phyloP scores from a whole-genome alignment of 495 filamentous ascomycete genomes.

The Penicillium cataractarum region DNA sequence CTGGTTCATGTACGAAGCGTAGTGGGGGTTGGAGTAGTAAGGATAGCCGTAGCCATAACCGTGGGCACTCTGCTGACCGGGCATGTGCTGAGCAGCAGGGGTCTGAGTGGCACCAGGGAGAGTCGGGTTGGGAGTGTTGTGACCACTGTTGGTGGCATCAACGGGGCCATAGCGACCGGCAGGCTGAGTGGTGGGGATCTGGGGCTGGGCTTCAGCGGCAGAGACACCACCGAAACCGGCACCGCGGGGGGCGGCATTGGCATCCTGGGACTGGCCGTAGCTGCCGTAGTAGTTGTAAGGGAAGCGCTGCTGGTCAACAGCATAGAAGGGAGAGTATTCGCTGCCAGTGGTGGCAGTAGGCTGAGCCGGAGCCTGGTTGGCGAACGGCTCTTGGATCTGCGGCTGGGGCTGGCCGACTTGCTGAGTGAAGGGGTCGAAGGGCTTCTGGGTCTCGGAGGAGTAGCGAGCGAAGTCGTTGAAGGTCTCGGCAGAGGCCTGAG shows the following conservation, averaged over 20 bases:
- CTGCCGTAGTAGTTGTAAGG: constrained; percentile 79
- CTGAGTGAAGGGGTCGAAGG: constrained; percentile 85
- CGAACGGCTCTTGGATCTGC: constrained; percentile 59
- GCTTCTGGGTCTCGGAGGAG: constrained; percentile 72
- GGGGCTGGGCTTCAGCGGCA: constrained; percentile 72
- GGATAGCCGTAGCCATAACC: constrained; percentile 72
- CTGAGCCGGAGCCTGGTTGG: constrained; percentile 57
- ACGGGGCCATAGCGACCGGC: constrained; percentile 69
- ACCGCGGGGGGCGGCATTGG: constrained; percentile 67
- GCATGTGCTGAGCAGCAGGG: constrained; percentile 65
- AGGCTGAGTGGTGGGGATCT: constrained; percentile 70
- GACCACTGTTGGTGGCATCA: constrained; percentile 81
- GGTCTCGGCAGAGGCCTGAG: constrained; percentile 54
- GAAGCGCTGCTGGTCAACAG: constrained; percentile 77
- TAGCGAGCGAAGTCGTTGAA: constrained; percentile 72
- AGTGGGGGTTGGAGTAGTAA: constrained; percentile 82
- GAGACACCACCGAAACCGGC: constrained; percentile 71
- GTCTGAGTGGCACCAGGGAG: constrained; percentile 68
- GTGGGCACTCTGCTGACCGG: constrained; percentile 58
- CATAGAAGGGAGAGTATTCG: constrained; percentile 87
- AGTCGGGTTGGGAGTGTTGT: constrained; percentile 85
- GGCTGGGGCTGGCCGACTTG: constrained; percentile 70
- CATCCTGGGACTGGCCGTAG: constrained; percentile 83
- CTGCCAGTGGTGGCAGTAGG: constrained; percentile 65
- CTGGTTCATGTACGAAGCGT: constrained; percentile 77